Evolutionary conservation across 768 basidiomycete genomes (phyloP).

Genomic region (Steccherinum ochraceum): DNA sequence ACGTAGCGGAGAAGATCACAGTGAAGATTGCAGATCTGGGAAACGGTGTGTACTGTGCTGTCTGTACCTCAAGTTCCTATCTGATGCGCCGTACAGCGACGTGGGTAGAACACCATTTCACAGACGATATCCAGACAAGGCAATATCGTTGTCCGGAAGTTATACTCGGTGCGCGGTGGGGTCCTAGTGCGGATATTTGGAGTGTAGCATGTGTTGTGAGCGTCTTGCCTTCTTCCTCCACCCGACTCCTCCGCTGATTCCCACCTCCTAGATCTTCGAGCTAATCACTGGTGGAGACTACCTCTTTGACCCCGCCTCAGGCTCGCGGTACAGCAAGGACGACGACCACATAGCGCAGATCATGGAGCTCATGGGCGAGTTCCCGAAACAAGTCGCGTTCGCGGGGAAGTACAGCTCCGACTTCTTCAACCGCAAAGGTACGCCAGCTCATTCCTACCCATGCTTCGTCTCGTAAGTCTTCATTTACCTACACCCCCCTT

Average conservation of each 20-base stretch:
- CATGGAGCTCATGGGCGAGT: slow-evolving; percentile 90
- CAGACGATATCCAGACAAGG: slow-evolving; percentile 96
- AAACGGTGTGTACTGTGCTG: slow-evolving; percentile 55
- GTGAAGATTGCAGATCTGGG: slow-evolving; percentile 99
- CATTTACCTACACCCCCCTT: not conserved
- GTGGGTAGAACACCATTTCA: slow-evolving; percentile 94
- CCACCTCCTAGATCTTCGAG: slow-evolving; percentile 88
- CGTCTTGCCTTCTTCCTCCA: slow-evolving; percentile 13
- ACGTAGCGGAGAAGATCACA: slow-evolving; percentile 60
- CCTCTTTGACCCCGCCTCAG: slow-evolving; percentile 94
- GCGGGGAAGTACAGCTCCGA: slow-evolving; percentile 90
- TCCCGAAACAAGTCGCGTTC: slow-evolving; percentile 78
- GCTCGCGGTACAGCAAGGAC: slow-evolving; percentile 92
- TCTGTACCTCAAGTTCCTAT: slow-evolving; percentile 2
- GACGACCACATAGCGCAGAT: slow-evolving; percentile 98
- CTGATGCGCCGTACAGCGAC: slow-evolving; percentile 59
- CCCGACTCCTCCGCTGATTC: no score
- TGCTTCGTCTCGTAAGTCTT: not conserved
- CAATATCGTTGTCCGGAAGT: slow-evolving; percentile 98
- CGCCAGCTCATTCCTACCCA: slow-evolving; percentile 13
- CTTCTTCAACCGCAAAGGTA: slow-evolving; percentile 95
- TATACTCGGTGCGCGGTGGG: slow-evolving; percentile 94
- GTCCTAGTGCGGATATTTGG: slow-evolving; percentile 94
- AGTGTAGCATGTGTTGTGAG: slow-evolving; percentile 89
- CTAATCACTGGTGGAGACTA: slow-evolving; percentile 96